Percentiles rank a stretch among this genome's conserved stretches.
Evolutionary conservation across 208 protist species (phyloP).

Genomic region (Wallacemonas collosoma): DNA sequence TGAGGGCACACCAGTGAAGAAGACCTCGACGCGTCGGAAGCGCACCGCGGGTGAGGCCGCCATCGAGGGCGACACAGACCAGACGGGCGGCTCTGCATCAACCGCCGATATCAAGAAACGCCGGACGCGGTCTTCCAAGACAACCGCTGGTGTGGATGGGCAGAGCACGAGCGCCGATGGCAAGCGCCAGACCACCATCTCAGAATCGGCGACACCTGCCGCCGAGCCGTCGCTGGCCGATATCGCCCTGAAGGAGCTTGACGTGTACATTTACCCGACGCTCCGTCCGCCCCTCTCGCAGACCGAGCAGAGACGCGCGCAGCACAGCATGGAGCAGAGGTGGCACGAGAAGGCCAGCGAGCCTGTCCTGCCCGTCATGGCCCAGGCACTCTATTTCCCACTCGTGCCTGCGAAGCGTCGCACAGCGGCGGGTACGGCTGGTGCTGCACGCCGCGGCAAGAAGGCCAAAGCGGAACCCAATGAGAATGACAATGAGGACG

Average conservation of each 20-base stretch:
- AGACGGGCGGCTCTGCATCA: neutral
- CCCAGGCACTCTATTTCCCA: constrained; percentile 40
- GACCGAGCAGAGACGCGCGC: constrained; percentile 45
- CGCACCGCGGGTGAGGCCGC: neutral
- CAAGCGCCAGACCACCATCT: neutral
- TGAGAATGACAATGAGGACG: neutral
- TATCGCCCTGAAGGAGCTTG: constrained; percentile 9
- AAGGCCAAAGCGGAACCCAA: constrained; percentile 24
- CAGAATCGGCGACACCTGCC: neutral
- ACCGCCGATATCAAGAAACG: constrained; percentile 21
- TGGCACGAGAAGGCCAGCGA: constrained; percentile 41
- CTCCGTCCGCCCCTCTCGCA: constrained; percentile 59
- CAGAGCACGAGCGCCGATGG: neutral
- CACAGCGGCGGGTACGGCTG: neutral
- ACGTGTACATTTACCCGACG: constrained; percentile 45
- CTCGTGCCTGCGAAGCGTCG: constrained; percentile 26
- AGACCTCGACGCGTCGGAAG: neutral
- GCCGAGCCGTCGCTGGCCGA: constrained; percentile 20
- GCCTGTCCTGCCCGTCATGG: constrained; percentile 36
- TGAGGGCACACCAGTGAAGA: constrained; percentile 4
- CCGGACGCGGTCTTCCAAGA: constrained; percentile 21
- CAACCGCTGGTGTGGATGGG: neutral
- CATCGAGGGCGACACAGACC: neutral
- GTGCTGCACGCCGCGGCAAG: constrained; percentile 1
- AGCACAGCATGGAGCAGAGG: constrained; percentile 35